Evolutionary conservation across 2,329 filamentous ascomycete genomes (phyloP).

Genomic region (Penicillium sp.): DNA sequence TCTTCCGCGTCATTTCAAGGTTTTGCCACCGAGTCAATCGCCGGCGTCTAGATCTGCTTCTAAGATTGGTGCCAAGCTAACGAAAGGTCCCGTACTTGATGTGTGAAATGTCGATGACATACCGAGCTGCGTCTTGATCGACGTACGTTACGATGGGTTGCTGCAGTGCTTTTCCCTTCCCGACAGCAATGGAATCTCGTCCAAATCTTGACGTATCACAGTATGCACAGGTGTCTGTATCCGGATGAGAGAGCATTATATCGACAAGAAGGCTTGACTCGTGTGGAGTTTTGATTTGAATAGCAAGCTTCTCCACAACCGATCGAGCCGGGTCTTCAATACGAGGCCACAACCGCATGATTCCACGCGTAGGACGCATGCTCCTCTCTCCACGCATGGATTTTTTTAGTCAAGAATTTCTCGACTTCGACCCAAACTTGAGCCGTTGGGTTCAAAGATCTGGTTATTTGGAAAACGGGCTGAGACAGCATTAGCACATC

Average conservation of each 20-base stretch:
- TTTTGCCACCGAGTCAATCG: neutral
- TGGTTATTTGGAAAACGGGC: neutral
- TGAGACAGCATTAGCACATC: slow-evolving; percentile 9
- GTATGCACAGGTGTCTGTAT: neutral
- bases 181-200: neutral
- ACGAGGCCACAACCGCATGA: slow-evolving; percentile 5
- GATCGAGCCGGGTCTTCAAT: neutral
- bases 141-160: neutral
- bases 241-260: slow-evolving; percentile 1
- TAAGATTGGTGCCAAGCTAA: no score
- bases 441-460: neutral
- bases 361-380: slow-evolving; percentile 1
- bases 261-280: neutral
- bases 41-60: neutral
- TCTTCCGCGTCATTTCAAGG: neutral
- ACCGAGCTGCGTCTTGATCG: neutral
- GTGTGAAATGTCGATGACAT: no score
- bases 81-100: no score
- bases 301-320: slow-evolving; percentile 1
- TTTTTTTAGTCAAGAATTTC: neutral
- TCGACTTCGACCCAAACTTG: neutral
- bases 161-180: neutral
- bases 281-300: slow-evolving; percentile 3
- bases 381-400: neutral
- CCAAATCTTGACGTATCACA: no score